These are phyloP conservation scores for Psilocybe cyanescens DNA, from an alignment of 768 basidiomycete genomes.

Conservation along the genomic window DNA sequence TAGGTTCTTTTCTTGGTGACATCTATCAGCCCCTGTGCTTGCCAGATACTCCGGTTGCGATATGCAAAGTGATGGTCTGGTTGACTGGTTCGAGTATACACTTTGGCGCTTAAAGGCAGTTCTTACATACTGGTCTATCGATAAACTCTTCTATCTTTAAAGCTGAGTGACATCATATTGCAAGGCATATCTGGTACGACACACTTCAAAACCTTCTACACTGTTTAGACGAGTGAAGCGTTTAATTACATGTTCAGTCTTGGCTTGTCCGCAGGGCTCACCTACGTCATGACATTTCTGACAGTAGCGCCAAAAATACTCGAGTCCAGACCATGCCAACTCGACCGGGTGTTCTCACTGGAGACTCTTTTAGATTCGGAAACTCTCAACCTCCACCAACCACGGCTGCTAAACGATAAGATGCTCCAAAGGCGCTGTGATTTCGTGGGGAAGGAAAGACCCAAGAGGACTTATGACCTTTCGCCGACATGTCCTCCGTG, in stretches of 20 bases:
- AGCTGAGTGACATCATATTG: background rate
- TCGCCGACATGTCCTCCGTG: background rate
- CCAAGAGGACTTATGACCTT: constrained; percentile 1
- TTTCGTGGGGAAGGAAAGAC: background rate
- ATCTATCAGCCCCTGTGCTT: too few relatives aligned
- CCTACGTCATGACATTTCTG: constrained; percentile 5
- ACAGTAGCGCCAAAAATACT: background rate
- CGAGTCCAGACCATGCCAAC: constrained; percentile 1
- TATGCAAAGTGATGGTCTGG: too few relatives aligned
- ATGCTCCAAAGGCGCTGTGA: constrained; percentile 4
- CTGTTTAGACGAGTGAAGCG: background rate
- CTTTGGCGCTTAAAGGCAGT: too few relatives aligned
- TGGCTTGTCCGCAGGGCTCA: background rate
- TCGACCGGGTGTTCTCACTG: background rate
- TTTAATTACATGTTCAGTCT: background rate
- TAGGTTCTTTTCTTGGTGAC: background rate
- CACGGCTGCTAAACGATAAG: background rate
- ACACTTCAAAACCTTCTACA: too few relatives aligned
- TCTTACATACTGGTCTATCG: too few relatives aligned
- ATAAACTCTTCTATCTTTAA: too few relatives aligned
- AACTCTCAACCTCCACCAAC: constrained; percentile 2
- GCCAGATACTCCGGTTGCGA: too few relatives aligned
- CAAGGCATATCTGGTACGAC: background rate
- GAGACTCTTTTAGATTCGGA: background rate
- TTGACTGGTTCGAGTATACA: too few relatives aligned